phyloP scores from a whole-genome alignment of 345 rosid species.

The Pistacia atlantica region DNA sequence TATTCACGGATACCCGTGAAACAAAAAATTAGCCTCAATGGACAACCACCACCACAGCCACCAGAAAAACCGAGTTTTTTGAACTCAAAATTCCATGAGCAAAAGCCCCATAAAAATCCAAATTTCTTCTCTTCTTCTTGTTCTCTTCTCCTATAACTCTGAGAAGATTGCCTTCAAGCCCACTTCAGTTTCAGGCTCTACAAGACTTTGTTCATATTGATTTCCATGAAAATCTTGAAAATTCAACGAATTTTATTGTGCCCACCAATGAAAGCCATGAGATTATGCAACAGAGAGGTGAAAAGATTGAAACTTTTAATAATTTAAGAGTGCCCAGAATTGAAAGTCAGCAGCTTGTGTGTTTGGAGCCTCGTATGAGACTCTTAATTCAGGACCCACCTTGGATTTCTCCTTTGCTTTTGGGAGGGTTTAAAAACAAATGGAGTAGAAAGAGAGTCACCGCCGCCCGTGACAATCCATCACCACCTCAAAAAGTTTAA shows the following conservation, averaged over 20 bases:
- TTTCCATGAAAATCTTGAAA: conserved; percentile 49
- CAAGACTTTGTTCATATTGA: conserved; percentile 33
- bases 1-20: too few relatives aligned
- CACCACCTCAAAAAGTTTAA: too few relatives aligned
- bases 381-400: conserved; percentile 74
- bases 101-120: conserved; percentile 45
- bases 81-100: conserved; percentile 11
- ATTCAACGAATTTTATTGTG: conserved; percentile 27
- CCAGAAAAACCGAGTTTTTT: conserved; percentile 2
- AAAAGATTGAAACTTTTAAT: conserved; percentile 34
- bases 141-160: conserved; percentile 40
- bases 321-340: conserved; percentile 30
- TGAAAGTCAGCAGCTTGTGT: conserved; percentile 21
- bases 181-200: conserved; percentile 32
- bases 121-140: conserved; percentile 33
- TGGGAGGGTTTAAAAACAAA: conserved; percentile 39
- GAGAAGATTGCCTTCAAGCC: conserved; percentile 27
- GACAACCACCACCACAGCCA: conserved; percentile 22
- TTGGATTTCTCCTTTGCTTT: conserved; percentile 74
- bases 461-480: too few relatives aligned
- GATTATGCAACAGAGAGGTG: conserved; percentile 27
- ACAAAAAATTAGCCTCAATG: background rate
- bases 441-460: too few relatives aligned
- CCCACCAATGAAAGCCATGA: conserved; percentile 28
- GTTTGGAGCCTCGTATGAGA: conserved; percentile 33